A percentile compares a stretch with the other conserved stretches of the same genome.
Conservation (phyloP, 495 filamentous ascomycete genomes). For the Beverwykella pulmonaria region DNA sequence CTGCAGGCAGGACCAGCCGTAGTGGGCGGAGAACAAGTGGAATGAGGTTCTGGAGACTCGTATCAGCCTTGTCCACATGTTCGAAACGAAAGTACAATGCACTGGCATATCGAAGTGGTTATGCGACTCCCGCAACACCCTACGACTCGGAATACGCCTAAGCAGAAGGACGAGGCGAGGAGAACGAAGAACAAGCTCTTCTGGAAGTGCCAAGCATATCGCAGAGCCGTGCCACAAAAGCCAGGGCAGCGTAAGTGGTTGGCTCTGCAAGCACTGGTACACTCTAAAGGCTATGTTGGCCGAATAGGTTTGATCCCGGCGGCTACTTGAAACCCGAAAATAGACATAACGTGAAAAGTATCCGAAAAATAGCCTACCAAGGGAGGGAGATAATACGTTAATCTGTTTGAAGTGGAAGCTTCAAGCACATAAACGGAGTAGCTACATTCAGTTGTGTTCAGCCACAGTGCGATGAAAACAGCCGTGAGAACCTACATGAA, state of each 20-base stretch:
- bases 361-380: slow-evolving; percentile 43
- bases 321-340: slow-evolving; percentile 32
- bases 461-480: slow-evolving; percentile 8
- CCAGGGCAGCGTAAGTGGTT: slow-evolving; percentile 4
- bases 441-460: slow-evolving; percentile 27
- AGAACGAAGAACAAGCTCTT: neutral
- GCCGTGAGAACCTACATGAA: slow-evolving; percentile 40
- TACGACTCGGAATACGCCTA: neutral
- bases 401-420: slow-evolving; percentile 46
- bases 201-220: neutral
- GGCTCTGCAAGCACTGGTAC: neutral
- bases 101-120: neutral
- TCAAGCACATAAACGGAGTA: slow-evolving; percentile 50
- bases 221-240: neutral
- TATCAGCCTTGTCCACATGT: slow-evolving; percentile 38
- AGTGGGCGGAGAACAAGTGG: slow-evolving; percentile 84
- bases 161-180: neutral
- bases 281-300: slow-evolving; percentile 30
- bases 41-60: slow-evolving; percentile 68
- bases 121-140: neutral
- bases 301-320: slow-evolving; percentile 17
- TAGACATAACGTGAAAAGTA: slow-evolving; percentile 21
- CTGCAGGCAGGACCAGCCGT: slow-evolving; percentile 72
- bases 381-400: slow-evolving; percentile 49
- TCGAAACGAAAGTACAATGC: neutral